These are phyloP conservation scores for Cladophialophora psammophila DNA, from an alignment of 2,329 filamentous ascomycete species.

Conservation along the genomic window DNA sequence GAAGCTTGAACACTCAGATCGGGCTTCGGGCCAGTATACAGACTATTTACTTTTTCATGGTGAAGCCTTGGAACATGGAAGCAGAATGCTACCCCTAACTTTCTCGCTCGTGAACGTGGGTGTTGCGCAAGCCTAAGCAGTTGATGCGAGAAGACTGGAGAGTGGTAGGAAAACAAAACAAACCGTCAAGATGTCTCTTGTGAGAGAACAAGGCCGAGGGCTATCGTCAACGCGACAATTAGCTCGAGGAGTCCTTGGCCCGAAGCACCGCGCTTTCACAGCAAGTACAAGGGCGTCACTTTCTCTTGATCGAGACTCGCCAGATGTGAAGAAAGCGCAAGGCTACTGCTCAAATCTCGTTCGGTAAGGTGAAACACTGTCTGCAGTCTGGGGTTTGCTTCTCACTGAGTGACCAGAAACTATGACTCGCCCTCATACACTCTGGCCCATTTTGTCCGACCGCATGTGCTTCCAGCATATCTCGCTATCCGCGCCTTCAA, in stretches of 20 bases:
- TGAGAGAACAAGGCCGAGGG: not conserved
- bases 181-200: not conserved
- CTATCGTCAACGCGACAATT: conserved; percentile 13
- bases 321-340: conserved; percentile 62
- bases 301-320: conserved; percentile 44
- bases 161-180: not conserved
- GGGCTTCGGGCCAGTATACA: not conserved
- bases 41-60: not conserved
- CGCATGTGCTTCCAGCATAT: conserved; percentile 78
- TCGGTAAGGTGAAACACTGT: conserved; percentile 48
- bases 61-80: not conserved
- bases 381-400: not conserved
- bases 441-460: conserved; percentile 83
- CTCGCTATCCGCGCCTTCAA: conserved; percentile 91
- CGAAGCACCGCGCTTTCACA: conserved; percentile 29
- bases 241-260: conserved; percentile 24
- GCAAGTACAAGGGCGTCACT: conserved; percentile 22
- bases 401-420: conserved; percentile 61
- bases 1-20: not conserved
- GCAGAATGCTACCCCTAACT: not conserved
- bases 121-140: not conserved
- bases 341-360: conserved; percentile 67
- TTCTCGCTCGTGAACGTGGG: not conserved
- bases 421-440: conserved; percentile 90
- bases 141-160: not conserved